phyloP scores from a whole-genome alignment of 805 yeast genomes.

The Nakazawaea ambrosiae region DNA sequence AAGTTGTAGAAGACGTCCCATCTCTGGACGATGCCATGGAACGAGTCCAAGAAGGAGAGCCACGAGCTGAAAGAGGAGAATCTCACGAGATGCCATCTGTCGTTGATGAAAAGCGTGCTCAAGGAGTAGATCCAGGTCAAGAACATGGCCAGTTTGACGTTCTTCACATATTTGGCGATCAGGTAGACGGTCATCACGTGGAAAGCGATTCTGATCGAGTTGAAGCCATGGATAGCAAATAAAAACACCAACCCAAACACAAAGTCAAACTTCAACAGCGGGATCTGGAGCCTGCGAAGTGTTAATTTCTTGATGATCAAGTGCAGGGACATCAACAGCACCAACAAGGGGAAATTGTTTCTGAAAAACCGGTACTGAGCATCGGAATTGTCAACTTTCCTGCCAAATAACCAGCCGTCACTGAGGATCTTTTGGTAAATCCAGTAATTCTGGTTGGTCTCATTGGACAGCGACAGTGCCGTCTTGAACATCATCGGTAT shows the following conservation, averaged over 20 bases:
- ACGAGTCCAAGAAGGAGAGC: constrained; percentile 54
- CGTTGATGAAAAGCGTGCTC: constrained; percentile 72
- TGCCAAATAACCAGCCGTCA: constrained; percentile 85
- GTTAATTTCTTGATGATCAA: constrained; percentile 35
- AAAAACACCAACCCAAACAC: constrained; percentile 64
- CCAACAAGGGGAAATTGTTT: constrained; percentile 62
- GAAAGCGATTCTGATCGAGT: constrained; percentile 49
- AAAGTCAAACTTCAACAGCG: constrained; percentile 63
- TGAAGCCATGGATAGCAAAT: constrained; percentile 74
- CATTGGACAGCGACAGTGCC: constrained; percentile 75
- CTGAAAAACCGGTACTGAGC: constrained; percentile 83
- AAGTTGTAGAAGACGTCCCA: constrained; percentile 98
- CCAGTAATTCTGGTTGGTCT: constrained; percentile 66
- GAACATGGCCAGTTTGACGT: constrained; percentile 31
- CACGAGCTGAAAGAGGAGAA: constrained; percentile 34
- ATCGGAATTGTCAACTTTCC: constrained; percentile 91
- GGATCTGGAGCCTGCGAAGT: constrained; percentile 18
- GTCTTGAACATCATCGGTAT: constrained; percentile 81
- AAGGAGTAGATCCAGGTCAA: constrained; percentile 76
- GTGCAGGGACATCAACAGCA: constrained; percentile 52
- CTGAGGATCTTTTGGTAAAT: constrained; percentile 54
- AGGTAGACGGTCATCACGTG: constrained; percentile 51
- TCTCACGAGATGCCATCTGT: constrained; percentile 43
- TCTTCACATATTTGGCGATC: constrained; percentile 33
- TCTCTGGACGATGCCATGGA: constrained; percentile 71